Percentiles rank a stretch among this genome's conserved stretches.
phyloP scores from a whole-genome alignment of 2,329 filamentous ascomycete genomes.

The Hymenoscyphus occultus region DNA sequence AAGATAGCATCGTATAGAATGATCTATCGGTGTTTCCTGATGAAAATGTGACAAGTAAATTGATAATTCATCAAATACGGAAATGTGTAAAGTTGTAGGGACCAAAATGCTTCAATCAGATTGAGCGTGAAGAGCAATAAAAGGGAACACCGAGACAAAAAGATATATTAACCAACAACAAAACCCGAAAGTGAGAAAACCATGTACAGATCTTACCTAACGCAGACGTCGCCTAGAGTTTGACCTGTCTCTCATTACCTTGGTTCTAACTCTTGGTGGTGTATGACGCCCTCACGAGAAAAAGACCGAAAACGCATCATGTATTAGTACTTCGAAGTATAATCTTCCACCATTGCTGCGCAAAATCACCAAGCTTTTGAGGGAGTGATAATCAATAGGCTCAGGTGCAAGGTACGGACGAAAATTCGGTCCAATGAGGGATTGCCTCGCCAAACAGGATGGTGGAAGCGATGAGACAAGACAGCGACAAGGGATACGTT shows the following conservation, averaged over 20 bases:
- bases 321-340: no score
- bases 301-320: neutral
- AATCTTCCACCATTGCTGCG: neutral
- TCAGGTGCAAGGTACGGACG: neutral
- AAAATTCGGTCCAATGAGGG: neutral
- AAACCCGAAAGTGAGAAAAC: neutral
- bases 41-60: neutral
- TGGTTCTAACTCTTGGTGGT: neutral
- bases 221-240: neutral
- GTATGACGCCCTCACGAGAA: neutral
- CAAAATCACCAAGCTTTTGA: neutral
- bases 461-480: neutral
- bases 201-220: neutral
- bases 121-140: neutral
- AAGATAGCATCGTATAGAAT: constrained; percentile 3
- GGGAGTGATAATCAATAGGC: neutral
- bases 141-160: neutral
- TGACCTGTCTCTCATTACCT: neutral
- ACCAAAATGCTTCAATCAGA: neutral
- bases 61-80: neutral
- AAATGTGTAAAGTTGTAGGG: neutral
- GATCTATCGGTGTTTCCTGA: neutral
- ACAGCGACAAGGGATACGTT: neutral
- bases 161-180: neutral
- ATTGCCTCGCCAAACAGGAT: neutral